Percentiles rank a stretch among this genome's conserved stretches.
Conservation (phyloP, 192 early-diverging fungal genomes). For the Chytriomyces confervae region DNA sequence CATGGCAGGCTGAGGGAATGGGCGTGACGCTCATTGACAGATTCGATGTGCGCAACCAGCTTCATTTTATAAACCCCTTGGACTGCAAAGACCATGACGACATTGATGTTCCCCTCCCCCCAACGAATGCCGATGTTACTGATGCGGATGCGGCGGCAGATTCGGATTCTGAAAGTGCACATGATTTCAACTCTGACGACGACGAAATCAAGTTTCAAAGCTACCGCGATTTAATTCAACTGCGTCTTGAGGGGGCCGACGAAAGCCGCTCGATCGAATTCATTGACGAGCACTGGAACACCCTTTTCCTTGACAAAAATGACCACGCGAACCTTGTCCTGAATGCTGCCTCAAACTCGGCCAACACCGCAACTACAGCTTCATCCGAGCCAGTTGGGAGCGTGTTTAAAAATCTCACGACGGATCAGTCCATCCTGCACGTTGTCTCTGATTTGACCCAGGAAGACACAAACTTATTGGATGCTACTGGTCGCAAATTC, state of each 20-base stretch:
- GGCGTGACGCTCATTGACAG: conserved; percentile 27
- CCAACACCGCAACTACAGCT: background rate
- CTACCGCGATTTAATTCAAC: conserved; percentile 23
- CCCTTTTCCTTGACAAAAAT: background rate
- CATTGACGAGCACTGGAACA: conserved; percentile 20
- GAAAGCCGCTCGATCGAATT: conserved; percentile 6
- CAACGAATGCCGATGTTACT: background rate
- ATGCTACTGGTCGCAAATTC: background rate
- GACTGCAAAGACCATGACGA: background rate
- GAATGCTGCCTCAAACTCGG: background rate
- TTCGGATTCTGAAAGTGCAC: conserved; percentile 5
- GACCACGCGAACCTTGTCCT: background rate
- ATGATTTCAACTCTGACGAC: background rate
- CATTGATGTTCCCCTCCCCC: too few species aligned
- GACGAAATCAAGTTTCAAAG: conserved; percentile 12
- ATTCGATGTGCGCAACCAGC: conserved; percentile 22
- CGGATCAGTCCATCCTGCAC: background rate
- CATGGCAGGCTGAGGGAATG: conserved; percentile 9
- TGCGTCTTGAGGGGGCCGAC: background rate
- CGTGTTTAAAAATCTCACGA: background rate
- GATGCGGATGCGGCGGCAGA: background rate
- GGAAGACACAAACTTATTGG: background rate
- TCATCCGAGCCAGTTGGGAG: background rate
- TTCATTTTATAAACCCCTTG: background rate
- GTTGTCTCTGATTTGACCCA: background rate